Conservation (phyloP, 2,329 filamentous ascomycete species). For the Aspergillus sp. region DNA sequence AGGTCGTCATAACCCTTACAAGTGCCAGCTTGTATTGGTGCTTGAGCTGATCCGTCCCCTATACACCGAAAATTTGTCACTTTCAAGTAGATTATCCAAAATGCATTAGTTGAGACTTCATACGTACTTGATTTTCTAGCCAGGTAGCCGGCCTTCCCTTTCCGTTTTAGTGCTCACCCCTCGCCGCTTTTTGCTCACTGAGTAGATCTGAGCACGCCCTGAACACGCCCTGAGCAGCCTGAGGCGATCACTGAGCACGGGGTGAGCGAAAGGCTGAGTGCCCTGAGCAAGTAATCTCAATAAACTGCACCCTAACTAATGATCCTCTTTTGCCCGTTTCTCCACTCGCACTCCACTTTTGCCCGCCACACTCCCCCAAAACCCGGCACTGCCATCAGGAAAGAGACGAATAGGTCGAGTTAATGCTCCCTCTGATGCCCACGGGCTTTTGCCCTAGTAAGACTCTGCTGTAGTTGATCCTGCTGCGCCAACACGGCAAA, state of each 20-base stretch:
- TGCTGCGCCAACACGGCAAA: neutral
- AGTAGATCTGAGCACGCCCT: constrained; percentile 8
- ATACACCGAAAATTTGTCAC: too few relatives aligned
- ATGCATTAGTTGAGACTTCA: too few relatives aligned
- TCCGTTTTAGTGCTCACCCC: constrained; percentile 16
- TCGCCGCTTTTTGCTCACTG: constrained; percentile 14
- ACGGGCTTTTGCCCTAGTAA: neutral
- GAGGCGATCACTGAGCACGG: constrained; percentile 11
- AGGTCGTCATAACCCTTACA: too few relatives aligned
- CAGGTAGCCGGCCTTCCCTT: neutral
- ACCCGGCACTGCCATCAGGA: constrained; percentile 6
- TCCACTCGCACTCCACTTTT: constrained; percentile 3
- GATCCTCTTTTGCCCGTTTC: constrained; percentile 1
- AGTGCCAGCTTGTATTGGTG: too few relatives aligned
- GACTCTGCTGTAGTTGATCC: neutral
- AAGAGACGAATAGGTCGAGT: constrained; percentile 1
- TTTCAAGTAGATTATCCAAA: too few relatives aligned
- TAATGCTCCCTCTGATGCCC: constrained; percentile 1
- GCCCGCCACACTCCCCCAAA: neutral
- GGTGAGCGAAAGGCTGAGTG: neutral
- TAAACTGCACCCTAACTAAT: constrained; percentile 3
- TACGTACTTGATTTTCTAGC: constrained; percentile 6
- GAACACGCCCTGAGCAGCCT: constrained; percentile 10
- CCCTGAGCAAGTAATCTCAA: constrained; percentile 1
- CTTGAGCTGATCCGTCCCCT: too few relatives aligned